These are phyloP conservation scores for Aspergillus eucalypticola DNA, from an alignment of 2,329 filamentous ascomycete species.

Conservation along the genomic window DNA sequence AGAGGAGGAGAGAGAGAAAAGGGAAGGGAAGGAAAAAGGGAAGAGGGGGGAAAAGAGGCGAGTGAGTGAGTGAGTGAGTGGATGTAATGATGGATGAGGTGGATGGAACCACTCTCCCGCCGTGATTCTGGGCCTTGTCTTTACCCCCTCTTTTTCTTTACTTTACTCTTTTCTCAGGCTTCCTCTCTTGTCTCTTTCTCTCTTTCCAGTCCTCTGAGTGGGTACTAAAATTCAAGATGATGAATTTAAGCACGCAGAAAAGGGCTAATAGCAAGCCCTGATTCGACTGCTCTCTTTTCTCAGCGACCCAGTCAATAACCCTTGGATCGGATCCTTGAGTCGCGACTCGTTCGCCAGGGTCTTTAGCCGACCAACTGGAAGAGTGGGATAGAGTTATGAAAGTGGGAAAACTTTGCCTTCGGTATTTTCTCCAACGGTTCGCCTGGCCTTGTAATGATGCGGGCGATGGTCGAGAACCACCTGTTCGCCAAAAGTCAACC, in stretches of 20 bases:
- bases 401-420: not conserved
- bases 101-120: conserved; percentile 2
- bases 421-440: conserved; percentile 1
- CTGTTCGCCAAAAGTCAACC: not conserved
- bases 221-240: not conserved
- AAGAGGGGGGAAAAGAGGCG: conserved; percentile 1
- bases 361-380: not conserved
- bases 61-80: not conserved
- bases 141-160: not conserved
- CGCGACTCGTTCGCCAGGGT: conserved; percentile 1
- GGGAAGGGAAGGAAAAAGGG: conserved; percentile 14
- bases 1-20: conserved; percentile 13
- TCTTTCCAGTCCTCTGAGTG: not conserved
- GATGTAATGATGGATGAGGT: not conserved
- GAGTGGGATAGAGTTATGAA: not conserved
- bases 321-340: not conserved
- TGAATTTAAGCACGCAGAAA: not conserved
- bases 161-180: not conserved
- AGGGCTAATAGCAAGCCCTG: not conserved
- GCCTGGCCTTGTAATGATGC: not conserved
- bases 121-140: not conserved
- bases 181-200: not conserved
- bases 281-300: not conserved
- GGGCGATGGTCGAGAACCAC: not conserved
- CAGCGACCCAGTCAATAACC: not conserved